Percentiles rank a stretch among this genome's conserved stretches.
Conservation (phyloP, 495 filamentous ascomycete genomes). For the Cercophora scortea region DNA sequence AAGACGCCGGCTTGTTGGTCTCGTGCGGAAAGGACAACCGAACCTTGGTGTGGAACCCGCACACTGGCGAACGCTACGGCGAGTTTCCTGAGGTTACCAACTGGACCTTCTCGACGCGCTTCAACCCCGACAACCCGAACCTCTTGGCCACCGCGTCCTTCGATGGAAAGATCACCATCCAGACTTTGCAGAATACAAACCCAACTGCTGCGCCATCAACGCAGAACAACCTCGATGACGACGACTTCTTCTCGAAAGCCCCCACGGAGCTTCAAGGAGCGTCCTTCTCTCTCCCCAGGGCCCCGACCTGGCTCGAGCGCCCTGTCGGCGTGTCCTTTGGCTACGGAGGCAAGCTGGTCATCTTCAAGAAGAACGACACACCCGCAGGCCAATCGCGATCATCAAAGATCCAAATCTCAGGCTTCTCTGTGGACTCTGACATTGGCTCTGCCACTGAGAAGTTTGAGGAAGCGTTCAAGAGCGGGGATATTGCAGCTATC, state of each 20-base stretch:
- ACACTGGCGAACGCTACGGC: constrained; percentile 75
- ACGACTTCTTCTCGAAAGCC: constrained; percentile 94
- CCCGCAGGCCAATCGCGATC: constrained; percentile 52
- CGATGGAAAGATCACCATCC: constrained; percentile 87
- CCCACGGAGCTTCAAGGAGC: constrained; percentile 85
- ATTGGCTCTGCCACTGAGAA: constrained; percentile 76
- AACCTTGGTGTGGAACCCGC: constrained; percentile 93
- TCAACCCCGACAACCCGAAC: constrained; percentile 87
- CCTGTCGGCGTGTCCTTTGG: constrained; percentile 88
- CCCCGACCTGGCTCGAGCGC: constrained; percentile 84
- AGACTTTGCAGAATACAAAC: constrained; percentile 86
- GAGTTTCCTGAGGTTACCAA: constrained; percentile 97
- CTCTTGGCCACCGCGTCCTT: constrained; percentile 93
- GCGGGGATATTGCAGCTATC: constrained; percentile 67
- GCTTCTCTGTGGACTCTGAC: constrained; percentile 79
- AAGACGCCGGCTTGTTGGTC: constrained; percentile 83
- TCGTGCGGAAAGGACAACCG: constrained; percentile 96
- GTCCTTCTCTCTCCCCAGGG: constrained; percentile 75
- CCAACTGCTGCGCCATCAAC: constrained; percentile 49
- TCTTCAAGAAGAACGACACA: constrained; percentile 51
- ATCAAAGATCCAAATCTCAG: constrained; percentile 75
- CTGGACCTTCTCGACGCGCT: constrained; percentile 95
- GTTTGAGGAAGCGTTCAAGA: constrained; percentile 77
- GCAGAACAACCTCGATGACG: constrained; percentile 63
- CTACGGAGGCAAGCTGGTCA: constrained; percentile 89